Conservation (phyloP, 768 basidiomycete genomes). For the Serendipita sp. region DNA sequence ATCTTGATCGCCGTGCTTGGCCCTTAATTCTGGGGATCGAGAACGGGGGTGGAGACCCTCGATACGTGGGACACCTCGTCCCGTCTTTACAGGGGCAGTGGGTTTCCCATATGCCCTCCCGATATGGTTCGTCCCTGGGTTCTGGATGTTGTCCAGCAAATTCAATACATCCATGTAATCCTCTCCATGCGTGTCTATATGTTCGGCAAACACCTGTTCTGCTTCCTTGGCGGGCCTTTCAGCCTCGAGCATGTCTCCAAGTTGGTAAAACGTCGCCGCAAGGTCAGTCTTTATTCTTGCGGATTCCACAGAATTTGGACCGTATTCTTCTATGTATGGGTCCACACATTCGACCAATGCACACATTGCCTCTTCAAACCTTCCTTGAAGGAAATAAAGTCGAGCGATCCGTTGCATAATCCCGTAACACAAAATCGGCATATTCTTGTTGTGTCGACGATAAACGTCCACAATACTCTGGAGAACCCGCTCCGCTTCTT, state of each 20-base stretch:
- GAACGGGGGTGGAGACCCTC: not conserved
- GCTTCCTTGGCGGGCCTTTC: no score
- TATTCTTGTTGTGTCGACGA: not conserved
- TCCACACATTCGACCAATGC: not conserved
- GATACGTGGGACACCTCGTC: not conserved
- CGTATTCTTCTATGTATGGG: not conserved
- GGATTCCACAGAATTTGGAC: not conserved
- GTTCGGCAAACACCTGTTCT: no score
- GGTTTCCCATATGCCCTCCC: not conserved
- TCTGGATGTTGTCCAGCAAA: no score
- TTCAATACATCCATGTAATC: no score
- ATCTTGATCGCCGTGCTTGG: not conserved
- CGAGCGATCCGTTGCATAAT: not conserved
- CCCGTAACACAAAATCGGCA: not conserved
- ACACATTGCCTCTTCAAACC: not conserved
- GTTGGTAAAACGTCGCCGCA: no score
- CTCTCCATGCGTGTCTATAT: no score
- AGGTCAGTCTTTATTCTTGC: no score
- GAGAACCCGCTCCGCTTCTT: not conserved
- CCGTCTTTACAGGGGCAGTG: not conserved
- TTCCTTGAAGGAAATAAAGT: not conserved
- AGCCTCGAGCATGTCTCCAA: no score
- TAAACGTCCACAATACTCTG: not conserved
- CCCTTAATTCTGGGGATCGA: not conserved
- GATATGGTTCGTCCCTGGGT: no score